These are phyloP conservation scores for Scalesia atractyloides DNA, from an alignment of 129 eudicot species.

Conservation along the genomic window DNA sequence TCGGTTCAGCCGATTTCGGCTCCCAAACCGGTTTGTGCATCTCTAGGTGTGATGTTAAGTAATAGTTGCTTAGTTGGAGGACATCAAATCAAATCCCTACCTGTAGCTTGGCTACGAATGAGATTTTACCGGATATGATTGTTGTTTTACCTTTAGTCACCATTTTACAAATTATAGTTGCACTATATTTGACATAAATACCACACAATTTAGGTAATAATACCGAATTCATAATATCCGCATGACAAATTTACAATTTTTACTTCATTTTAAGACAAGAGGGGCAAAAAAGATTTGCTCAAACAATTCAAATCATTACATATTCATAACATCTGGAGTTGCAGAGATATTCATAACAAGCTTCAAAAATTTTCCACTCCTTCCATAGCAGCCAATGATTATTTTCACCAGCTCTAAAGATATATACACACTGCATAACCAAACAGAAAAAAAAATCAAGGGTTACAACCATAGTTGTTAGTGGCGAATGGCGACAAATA, in stretches of 20 bases:
- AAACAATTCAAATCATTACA: neutral
- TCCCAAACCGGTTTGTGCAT: no score
- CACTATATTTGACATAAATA: neutral
- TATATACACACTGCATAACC: slow-evolving; percentile 33
- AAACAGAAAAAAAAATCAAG: neutral
- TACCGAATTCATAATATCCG: neutral
- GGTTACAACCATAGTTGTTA: neutral
- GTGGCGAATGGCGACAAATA: no score
- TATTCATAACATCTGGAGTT: slow-evolving; percentile 10
- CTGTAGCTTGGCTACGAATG: no score
- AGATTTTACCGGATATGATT: no score
- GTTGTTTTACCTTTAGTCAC: no score
- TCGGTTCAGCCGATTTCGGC: no score
- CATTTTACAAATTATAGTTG: no score
- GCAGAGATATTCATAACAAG: slow-evolving; percentile 22
- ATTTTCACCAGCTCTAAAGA: slow-evolving; percentile 16
- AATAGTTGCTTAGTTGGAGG: no score
- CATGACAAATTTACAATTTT: slow-evolving; percentile 25
- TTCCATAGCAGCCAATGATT: slow-evolving; percentile 29
- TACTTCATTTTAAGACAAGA: slow-evolving; percentile 26
- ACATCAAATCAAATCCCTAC: no score
- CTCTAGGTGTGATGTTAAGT: no score
- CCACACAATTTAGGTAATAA: neutral
- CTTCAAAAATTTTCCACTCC: slow-evolving; percentile 26
- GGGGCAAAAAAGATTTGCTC: slow-evolving; percentile 10